Evolutionary conservation across 768 basidiomycete species (phyloP).

Genomic region (Panaeolus cyanescens): DNA sequence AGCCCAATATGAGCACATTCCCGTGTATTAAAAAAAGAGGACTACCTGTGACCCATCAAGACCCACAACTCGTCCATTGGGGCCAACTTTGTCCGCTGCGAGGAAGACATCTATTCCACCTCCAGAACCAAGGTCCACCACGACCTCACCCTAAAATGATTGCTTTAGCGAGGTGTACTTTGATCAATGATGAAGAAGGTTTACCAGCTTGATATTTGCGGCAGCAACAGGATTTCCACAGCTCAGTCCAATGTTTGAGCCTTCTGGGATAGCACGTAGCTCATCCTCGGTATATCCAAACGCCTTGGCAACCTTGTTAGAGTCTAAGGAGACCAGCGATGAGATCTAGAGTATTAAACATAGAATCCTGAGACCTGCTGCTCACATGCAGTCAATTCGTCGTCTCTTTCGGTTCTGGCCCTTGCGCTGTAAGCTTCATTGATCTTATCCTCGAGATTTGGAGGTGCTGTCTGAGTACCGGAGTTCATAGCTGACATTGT

Average conservation of each 20-base stretch:
- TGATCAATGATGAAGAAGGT: background rate
- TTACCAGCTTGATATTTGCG: conserved; percentile 48
- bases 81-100: conserved; percentile 51
- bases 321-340: conserved; percentile 19
- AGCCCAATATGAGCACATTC: no score
- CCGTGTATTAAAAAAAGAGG: no score
- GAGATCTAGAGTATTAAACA: background rate
- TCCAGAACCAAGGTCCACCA: conserved; percentile 60
- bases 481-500: background rate
- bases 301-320: conserved; percentile 36
- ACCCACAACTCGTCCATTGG: conserved; percentile 51
- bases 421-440: conserved; percentile 35
- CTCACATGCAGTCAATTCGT: conserved; percentile 18
- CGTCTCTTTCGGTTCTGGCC: conserved; percentile 23
- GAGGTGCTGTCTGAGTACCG: background rate
- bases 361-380: background rate
- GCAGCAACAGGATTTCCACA: conserved; percentile 55
- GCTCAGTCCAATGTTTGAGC: conserved; percentile 50
- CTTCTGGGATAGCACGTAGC: conserved; percentile 41
- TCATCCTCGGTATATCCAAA: conserved; percentile 52
- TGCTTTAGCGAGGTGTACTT: no score
- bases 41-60: conserved; percentile 54
- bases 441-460: conserved; percentile 21
- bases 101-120: conserved; percentile 59
- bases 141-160: conserved; percentile 50